Evolutionary conservation across 1,284 basidiomycete species (phyloP), one percentile per base, ranked within the genome.

Genomic region (Sparassis latifolia): DNA sequence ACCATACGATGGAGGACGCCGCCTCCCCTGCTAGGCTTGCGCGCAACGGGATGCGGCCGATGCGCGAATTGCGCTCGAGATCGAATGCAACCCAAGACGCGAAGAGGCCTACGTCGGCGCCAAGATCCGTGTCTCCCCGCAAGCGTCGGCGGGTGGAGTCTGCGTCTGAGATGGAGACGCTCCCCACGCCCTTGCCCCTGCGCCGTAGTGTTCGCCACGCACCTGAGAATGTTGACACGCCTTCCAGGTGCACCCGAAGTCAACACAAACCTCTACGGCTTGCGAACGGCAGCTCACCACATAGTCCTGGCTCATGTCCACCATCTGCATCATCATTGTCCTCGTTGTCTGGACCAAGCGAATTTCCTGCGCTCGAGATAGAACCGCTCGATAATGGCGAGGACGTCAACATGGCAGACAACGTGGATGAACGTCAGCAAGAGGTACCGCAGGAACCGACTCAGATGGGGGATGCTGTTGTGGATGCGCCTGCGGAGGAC

Each of bases 81-180:
- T 63, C 62, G 31, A 66, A 59, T 48, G 60, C 61, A 9, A 62
- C 58, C 38, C 60, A 55, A 5, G 55, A 58, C 6, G 40, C 53
- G 45, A 60, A 59, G 51, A 55, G 61, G 30, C 42, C 54, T 9
- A 55, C 59, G 5, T 48, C 52, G 9, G n/a, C 54, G 5, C 51
- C 58, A 20, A 52, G 57, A 33, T 57, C 57, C 10, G 45, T 46
- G 31, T 50, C 61, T 31, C 65, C 72, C 10, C 68, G 72, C 45
- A 80, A 80, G 63, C 73, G 78, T 48, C 66, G 71, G 53, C 69
- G 75, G 44, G 66, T 77, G 6, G 75, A 77, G 35, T 73, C 72
- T 2, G 70, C 70, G 29, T 59, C 62, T n/a, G 65, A 68, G 35
- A 49, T 55, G 4, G 65, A 68, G 31, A 45, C 29, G 6, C 46